phyloP scores from a whole-genome alignment of 768 basidiomycete genomes.

The Coprinellus micaceus region DNA sequence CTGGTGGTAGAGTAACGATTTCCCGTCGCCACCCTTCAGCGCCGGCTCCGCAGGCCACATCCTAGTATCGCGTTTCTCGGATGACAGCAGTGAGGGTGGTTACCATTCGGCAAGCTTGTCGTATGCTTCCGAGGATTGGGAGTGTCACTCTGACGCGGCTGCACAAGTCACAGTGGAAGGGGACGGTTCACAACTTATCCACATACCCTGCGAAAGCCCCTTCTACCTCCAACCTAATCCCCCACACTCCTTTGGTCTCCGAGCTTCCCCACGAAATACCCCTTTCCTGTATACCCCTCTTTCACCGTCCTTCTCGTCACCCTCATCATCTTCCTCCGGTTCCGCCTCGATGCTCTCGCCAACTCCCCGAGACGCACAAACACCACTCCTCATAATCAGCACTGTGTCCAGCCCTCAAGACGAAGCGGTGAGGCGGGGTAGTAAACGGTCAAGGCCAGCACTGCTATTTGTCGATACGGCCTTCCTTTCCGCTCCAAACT shows the following conservation, averaged over 20 bases:
- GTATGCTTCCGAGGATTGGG: slow-evolving; percentile 6
- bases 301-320: slow-evolving; percentile 13
- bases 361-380: background rate
- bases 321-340: background rate
- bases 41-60: background rate
- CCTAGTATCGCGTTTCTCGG: background rate
- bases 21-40: background rate
- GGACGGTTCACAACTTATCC: slow-evolving; percentile 33
- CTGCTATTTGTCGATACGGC: background rate
- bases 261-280: slow-evolving; percentile 23
- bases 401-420: background rate
- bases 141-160: slow-evolving; percentile 4
- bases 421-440: background rate
- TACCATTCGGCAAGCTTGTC: background rate
- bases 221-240: slow-evolving; percentile 32
- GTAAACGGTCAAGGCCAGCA: background rate
- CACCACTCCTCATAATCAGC: background rate
- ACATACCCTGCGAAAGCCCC: slow-evolving; percentile 35
- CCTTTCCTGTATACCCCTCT: slow-evolving; percentile 16
- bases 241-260: slow-evolving; percentile 23
- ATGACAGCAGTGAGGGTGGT: slow-evolving; percentile 1
- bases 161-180: slow-evolving; percentile 16
- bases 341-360: background rate
- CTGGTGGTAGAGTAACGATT: too few relatives aligned
- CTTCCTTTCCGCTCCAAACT: background rate